phyloP scores from a whole-genome alignment of 305 asterid species.

The Petunia hybrid region DNA sequence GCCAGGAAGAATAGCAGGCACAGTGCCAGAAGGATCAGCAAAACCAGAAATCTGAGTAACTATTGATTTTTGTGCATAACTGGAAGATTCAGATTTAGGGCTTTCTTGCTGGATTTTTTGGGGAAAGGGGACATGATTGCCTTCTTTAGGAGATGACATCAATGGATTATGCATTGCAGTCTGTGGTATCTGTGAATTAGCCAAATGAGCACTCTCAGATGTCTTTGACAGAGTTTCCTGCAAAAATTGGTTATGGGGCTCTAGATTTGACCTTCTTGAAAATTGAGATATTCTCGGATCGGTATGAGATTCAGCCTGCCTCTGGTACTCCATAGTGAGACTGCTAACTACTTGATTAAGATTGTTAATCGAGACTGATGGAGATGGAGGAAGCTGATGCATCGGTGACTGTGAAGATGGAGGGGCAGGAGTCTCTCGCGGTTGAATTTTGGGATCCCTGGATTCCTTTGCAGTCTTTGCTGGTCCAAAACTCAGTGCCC shows the following conservation, averaged over 20 bases:
- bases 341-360: conserved; percentile 25
- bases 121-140: conserved; percentile 44
- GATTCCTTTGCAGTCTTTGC: conserved; percentile 41
- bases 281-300: conserved; percentile 72
- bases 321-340: conserved; percentile 51
- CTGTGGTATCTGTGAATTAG: conserved; percentile 46
- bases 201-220: conserved; percentile 48
- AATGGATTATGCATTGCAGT: conserved; percentile 46
- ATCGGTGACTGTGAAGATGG: conserved; percentile 46
- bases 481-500: conserved; percentile 45
- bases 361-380: conserved; percentile 39
- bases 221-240: conserved; percentile 52
- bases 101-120: conserved; percentile 52
- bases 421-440: conserved; percentile 53
- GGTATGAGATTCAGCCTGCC: conserved; percentile 55
- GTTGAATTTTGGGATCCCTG: conserved; percentile 29
- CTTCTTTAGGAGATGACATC: conserved; percentile 51
- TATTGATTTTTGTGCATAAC: conserved; percentile 36
- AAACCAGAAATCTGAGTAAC: conserved; percentile 31
- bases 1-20: conserved; percentile 48
- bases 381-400: conserved; percentile 59
- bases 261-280: conserved; percentile 48
- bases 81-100: conserved; percentile 39
- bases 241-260: conserved; percentile 42
- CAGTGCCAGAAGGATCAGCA: conserved; percentile 30